Evolutionary conservation across 768 basidiomycete genomes (phyloP), one percentile per base, ranked within the genome.

Genomic region (Mycena rebaudengoi): DNA sequence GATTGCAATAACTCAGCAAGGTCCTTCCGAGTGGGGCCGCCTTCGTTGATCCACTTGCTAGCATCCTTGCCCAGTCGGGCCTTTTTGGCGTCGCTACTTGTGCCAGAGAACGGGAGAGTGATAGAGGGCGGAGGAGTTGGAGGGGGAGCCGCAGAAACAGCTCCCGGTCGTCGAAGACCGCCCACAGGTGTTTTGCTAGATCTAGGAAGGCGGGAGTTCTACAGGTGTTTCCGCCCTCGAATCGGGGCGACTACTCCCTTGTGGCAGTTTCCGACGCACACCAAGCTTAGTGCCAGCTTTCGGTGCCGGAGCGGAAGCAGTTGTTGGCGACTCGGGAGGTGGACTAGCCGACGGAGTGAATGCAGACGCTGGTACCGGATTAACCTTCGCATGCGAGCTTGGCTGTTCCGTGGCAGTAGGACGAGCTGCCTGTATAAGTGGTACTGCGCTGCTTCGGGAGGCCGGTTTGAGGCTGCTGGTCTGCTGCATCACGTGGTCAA

Each of bases 381-480:
- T 62, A 28, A 73, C 32, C 20, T 72, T 72, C 13, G 74, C n/a
- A 13, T 73, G 60, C 25, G 78, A 59, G 5, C 76, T 71, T 10
- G 71, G 53, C 1, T 74, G 39, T 16, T 72, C 59, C 13, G 79
- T 71, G 35, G 76, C 72, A n/a, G 81, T 66, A 12, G 86, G 82
- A 37, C 88, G 87, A 30, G 95, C 94, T 12, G 91, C 90, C 73
- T 98, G 93, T 62, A 99, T 94, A 33, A 98, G 81, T 11, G 96
- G 96, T 11, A 91, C 77, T 7, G 95, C 94, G 28, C 91, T 91
- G 41, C 86, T 79, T 56, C 90, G 90, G 11, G 96, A 96, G 0
- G 98, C 98, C 28, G 97, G 92, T 73, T 99, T 99, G 63, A 99
- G 82, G 0, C 89, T 87, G 64, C 85, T 89, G 12, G 95, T 92